A percentile compares a stretch with the other conserved stretches of the same genome.
Conservation (phyloP, 805 yeast species). For the Pichia kluyveri region DNA sequence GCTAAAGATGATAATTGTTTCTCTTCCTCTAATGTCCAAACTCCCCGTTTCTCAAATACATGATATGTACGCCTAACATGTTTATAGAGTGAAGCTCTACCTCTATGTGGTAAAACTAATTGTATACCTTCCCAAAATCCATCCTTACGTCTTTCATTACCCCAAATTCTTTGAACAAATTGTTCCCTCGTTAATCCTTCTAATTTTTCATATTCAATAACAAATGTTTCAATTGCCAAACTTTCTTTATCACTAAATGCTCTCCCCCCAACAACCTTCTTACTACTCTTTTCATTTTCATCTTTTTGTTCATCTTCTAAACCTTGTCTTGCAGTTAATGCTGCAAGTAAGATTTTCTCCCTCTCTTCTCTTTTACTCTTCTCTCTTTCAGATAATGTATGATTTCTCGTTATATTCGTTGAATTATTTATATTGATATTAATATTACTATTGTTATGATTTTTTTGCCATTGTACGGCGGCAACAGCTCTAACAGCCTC, state of each 20-base stretch:
- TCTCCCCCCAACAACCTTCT: conserved; percentile 3
- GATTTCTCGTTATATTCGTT: too few relatives aligned
- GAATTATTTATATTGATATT: neutral
- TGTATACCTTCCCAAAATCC: conserved; percentile 83
- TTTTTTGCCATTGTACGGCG: conserved; percentile 2
- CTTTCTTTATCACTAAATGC: conserved; percentile 57
- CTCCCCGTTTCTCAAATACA: conserved; percentile 78
- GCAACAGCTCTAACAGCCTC: conserved; percentile 10
- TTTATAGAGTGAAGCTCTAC: conserved; percentile 84
- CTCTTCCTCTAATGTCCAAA: conserved; percentile 85
- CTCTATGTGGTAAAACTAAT: conserved; percentile 71
- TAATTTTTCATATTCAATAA: conserved; percentile 57
- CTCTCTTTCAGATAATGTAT: too few relatives aligned
- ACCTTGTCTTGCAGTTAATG: neutral
- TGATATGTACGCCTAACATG: conserved; percentile 89
- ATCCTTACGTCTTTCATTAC: conserved; percentile 75
- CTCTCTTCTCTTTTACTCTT: neutral
- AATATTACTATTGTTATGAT: neutral
- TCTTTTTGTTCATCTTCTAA: neutral
- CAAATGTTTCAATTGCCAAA: conserved; percentile 62
- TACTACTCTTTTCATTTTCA: neutral
- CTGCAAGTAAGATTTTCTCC: neutral
- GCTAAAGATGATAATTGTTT: conserved; percentile 53
- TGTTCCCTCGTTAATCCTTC: conserved; percentile 55
- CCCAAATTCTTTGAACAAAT: conserved; percentile 81